These are phyloP conservation scores for Tagetes patula DNA, from an alignment of 129 eudicot genomes.

Conservation along the genomic window DNA sequence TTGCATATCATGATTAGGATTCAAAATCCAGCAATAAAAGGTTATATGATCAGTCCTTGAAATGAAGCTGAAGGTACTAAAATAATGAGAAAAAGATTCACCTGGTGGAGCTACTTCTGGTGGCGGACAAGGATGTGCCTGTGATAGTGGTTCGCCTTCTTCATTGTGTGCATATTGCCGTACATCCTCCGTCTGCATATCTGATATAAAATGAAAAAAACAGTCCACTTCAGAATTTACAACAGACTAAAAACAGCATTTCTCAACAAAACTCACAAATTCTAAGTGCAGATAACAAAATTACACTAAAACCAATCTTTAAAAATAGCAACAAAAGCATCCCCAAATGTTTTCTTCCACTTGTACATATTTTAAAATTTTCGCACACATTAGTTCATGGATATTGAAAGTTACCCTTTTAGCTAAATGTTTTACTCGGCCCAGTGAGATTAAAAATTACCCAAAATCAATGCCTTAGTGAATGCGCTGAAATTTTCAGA, in stretches of 20 bases:
- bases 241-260: not conserved
- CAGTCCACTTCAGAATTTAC: not conserved
- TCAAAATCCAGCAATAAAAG: not conserved
- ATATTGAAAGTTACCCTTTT: too few species aligned
- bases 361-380: too few species aligned
- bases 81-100: conserved; percentile 6
- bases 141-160: conserved; percentile 52
- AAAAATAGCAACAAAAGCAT: not conserved
- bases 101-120: conserved; percentile 31
- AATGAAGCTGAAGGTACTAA: conserved; percentile 14
- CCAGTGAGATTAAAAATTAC: too few species aligned
- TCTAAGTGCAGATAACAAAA: not conserved
- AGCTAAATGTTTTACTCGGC: too few species aligned
- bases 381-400: too few species aligned
- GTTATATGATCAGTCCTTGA: not conserved
- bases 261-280: not conserved
- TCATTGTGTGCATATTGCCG: conserved; percentile 32
- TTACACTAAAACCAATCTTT: conserved; percentile 1
- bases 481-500: too few species aligned
- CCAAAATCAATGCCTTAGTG: too few species aligned
- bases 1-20: conserved; percentile 4
- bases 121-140: conserved; percentile 13
- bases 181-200: conserved; percentile 29
- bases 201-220: conserved; percentile 21
- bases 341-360: too few species aligned